These are phyloP conservation scores for Boletus pseudo-olivaceus DNA, from an alignment of 768 basidiomycete genomes.

Conservation along the genomic window DNA sequence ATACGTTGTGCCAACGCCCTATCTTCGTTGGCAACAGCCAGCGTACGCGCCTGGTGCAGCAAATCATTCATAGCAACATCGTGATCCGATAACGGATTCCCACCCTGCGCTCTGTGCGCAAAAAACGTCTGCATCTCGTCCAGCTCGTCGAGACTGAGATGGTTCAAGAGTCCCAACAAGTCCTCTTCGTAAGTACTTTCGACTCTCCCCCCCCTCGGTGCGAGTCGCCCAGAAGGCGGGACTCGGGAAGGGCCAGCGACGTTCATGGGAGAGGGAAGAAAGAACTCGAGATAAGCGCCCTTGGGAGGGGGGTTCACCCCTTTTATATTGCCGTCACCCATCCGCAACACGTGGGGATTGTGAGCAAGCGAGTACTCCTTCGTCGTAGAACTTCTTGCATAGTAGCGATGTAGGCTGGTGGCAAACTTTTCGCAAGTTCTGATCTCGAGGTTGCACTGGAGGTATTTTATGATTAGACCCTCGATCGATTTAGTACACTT, in stretches of 20 bases:
- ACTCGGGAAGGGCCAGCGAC: constrained; percentile 25
- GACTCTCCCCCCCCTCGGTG: constrained; percentile 8
- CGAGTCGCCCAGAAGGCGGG: not conserved
- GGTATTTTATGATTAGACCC: too few species aligned
- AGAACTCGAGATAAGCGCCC: not conserved
- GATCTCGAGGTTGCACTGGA: too few species aligned
- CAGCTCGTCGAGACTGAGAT: constrained; percentile 19
- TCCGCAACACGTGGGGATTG: too few species aligned
- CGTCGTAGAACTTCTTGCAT: too few species aligned
- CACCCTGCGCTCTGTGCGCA: not conserved
- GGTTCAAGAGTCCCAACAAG: constrained; percentile 16
- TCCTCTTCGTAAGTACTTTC: constrained; percentile 28
- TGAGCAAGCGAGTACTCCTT: too few species aligned
- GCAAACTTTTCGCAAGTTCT: too few species aligned
- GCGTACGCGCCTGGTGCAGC: constrained; percentile 20
- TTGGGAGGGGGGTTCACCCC: not conserved
- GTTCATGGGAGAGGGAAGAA: constrained; percentile 22
- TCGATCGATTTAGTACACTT: too few species aligned
- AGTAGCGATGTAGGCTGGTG: too few species aligned
- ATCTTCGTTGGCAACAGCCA: constrained; percentile 20
- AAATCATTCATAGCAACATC: constrained; percentile 26
- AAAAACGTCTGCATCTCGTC: constrained; percentile 17
- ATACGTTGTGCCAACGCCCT: constrained; percentile 19
- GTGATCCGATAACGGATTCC: constrained; percentile 17
- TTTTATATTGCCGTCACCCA: constrained; percentile 1